Percentiles rank a stretch among this genome's conserved stretches.
Conservation (phyloP, 495 filamentous ascomycete genomes). For the Elasticomyces elasticus region DNA sequence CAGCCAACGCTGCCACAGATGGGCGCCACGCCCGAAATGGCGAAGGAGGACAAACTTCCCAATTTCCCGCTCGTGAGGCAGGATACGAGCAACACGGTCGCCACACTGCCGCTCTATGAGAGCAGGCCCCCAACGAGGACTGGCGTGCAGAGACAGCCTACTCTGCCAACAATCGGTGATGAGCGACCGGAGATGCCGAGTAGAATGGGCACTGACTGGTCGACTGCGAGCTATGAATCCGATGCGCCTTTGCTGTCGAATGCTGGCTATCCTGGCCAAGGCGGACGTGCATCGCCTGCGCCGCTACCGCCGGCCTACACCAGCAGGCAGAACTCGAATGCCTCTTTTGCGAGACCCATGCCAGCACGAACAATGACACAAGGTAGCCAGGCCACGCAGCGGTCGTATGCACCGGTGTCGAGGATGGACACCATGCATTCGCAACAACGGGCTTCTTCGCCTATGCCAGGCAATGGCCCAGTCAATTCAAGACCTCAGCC, state of each 20-base stretch:
- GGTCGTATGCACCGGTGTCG: slow-evolving; percentile 3
- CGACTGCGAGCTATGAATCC: slow-evolving; percentile 42
- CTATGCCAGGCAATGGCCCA: slow-evolving; percentile 3
- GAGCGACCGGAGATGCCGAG: slow-evolving; percentile 30
- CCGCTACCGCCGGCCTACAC: slow-evolving; percentile 25
- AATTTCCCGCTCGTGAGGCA: slow-evolving; percentile 50
- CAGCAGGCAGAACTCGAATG: slow-evolving; percentile 13
- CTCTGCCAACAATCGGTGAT: slow-evolving; percentile 35
- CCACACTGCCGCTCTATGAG: slow-evolving; percentile 53
- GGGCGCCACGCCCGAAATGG: slow-evolving; percentile 13
- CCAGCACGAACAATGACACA: slow-evolving; percentile 13
- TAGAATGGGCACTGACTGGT: slow-evolving; percentile 36
- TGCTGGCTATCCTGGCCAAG: slow-evolving; percentile 39
- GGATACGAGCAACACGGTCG: slow-evolving; percentile 45
- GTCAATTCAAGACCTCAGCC: slow-evolving; percentile 6
- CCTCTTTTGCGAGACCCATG: slow-evolving; percentile 8
- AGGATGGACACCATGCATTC: slow-evolving; percentile 8
- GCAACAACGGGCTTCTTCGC: slow-evolving; percentile 5
- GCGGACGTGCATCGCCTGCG: slow-evolving; percentile 7
- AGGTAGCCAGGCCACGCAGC: slow-evolving; percentile 1
- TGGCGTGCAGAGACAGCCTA: slow-evolving; percentile 31
- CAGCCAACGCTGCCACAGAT: slow-evolving; percentile 22
- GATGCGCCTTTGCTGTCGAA: slow-evolving; percentile 48
- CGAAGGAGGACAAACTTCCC: slow-evolving; percentile 43
- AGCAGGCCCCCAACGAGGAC: slow-evolving; percentile 45